These are phyloP conservation scores for Arabidopsis hybrid DNA, from an alignment of 441 rosid species.

Conservation along the genomic window DNA sequence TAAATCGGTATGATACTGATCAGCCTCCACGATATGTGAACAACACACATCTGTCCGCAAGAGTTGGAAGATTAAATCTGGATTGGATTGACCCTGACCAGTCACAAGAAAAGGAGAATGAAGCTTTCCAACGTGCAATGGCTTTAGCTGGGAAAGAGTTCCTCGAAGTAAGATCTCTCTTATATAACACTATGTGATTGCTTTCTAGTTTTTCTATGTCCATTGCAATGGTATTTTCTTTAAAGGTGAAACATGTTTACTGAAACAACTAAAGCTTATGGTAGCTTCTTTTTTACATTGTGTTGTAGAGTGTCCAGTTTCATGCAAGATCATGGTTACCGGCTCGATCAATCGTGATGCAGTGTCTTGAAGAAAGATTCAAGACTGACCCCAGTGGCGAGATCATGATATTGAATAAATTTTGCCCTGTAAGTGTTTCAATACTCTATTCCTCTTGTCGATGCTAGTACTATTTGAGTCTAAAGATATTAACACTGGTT, in stretches of 20 bases:
- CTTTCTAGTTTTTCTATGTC: not conserved
- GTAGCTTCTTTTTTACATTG: not conserved
- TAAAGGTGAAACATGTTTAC: slow-evolving; percentile 4
- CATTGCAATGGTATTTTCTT: not conserved
- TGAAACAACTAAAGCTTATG: not conserved
- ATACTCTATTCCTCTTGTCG: slow-evolving; percentile 3
- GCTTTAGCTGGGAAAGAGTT: slow-evolving; percentile 84
- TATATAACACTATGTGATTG: not conserved
- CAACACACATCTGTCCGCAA: slow-evolving; percentile 81
- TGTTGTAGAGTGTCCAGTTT: slow-evolving; percentile 68
- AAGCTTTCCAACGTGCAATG: slow-evolving; percentile 84
- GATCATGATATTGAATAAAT: slow-evolving; percentile 70
- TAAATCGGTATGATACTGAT: slow-evolving; percentile 82
- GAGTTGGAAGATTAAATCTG: slow-evolving; percentile 86
- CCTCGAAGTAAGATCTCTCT: slow-evolving; percentile 63
- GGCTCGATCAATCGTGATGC: slow-evolving; percentile 79
- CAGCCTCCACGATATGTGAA: slow-evolving; percentile 88
- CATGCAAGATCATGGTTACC: slow-evolving; percentile 91
- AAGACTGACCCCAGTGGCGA: slow-evolving; percentile 77
- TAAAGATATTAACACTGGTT: slow-evolving; percentile 34
- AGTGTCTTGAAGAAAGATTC: slow-evolving; percentile 71
- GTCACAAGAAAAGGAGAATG: slow-evolving; percentile 87
- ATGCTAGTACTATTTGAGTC: not conserved
- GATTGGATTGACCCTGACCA: slow-evolving; percentile 97
- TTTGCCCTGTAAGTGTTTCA: slow-evolving; percentile 80